Percentiles rank a stretch among this genome's conserved stretches.
phyloP scores from a whole-genome alignment of 805 yeast species.

The Wickerhamiella shivajii region DNA sequence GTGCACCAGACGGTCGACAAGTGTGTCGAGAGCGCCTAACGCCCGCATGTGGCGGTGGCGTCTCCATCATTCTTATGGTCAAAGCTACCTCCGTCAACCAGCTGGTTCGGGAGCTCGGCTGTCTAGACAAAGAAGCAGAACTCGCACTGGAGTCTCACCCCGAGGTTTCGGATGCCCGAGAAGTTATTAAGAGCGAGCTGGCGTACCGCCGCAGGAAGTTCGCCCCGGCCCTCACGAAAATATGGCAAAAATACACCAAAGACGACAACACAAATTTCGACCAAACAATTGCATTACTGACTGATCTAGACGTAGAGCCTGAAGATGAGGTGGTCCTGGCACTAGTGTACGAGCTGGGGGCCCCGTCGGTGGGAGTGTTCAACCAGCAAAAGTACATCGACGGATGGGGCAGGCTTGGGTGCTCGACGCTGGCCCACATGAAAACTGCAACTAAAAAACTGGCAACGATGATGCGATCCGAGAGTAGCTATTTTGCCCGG shows the following conservation, averaged over 20 bases:
- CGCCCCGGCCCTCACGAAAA: slow-evolving; percentile 4
- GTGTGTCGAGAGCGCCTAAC: slow-evolving; percentile 18
- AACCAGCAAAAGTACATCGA: slow-evolving; percentile 33
- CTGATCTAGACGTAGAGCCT: slow-evolving; percentile 51
- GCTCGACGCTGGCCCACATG: slow-evolving; percentile 34
- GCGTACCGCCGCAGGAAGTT: slow-evolving; percentile 3
- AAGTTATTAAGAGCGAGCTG: not conserved
- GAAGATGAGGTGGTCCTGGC: slow-evolving; percentile 64
- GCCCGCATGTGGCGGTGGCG: no score
- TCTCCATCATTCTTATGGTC: no score
- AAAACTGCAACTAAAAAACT: slow-evolving; percentile 25
- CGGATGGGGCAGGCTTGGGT: slow-evolving; percentile 38
- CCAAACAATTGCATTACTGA: slow-evolving; percentile 57
- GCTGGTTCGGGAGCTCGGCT: slow-evolving; percentile 10
- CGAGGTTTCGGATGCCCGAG: not conserved
- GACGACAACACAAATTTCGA: slow-evolving; percentile 45
- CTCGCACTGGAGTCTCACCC: slow-evolving; percentile 9
- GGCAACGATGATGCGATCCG: slow-evolving; percentile 23
- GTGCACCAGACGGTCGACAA: slow-evolving; percentile 27
- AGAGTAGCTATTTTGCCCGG: slow-evolving; percentile 33
- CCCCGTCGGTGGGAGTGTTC: slow-evolving; percentile 56
- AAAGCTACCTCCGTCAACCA: no score
- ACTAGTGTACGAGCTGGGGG: slow-evolving; percentile 51
- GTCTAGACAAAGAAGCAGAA: slow-evolving; percentile 12
- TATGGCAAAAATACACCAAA: slow-evolving; percentile 2